Evolutionary conservation across 305 asterid species (phyloP).

Genomic region (Fraxinus albicans): DNA sequence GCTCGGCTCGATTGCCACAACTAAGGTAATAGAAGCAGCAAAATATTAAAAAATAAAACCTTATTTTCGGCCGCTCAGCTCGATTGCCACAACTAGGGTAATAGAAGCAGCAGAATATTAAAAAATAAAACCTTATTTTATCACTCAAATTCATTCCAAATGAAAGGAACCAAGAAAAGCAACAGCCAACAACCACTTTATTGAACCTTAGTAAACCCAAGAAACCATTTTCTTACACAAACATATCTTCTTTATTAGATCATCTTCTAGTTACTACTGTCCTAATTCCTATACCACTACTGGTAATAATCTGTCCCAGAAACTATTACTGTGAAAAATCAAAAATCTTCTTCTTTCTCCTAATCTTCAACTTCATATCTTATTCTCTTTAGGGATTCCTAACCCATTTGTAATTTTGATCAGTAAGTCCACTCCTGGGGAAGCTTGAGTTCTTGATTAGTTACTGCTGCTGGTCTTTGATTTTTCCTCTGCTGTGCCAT

Average conservation of each 20-base stretch:
- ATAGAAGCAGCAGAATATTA: not conserved
- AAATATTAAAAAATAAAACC: not conserved
- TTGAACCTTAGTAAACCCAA: not conserved
- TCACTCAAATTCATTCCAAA: not conserved
- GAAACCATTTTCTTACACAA: not conserved
- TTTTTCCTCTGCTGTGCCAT: conserved; percentile 30
- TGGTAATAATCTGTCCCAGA: not conserved
- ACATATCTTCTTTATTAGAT: not conserved
- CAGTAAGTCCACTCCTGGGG: conserved; percentile 46
- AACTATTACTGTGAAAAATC: not conserved
- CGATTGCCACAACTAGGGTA: too few relatives aligned
- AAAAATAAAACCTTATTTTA: not conserved
- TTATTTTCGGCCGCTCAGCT: not conserved
- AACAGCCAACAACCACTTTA: not conserved
- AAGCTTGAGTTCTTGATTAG: conserved; percentile 44
- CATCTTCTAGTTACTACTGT: not conserved
- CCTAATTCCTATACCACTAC: not conserved
- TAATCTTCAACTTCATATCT: not conserved
- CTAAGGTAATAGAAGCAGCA: not conserved
- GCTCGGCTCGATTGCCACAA: too few relatives aligned
- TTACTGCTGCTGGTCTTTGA: conserved; percentile 9
- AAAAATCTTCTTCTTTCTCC: not conserved
- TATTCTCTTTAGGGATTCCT: not conserved
- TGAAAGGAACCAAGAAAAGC: not conserved
- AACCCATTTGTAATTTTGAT: not conserved